These are phyloP conservation scores for Angomonas ambiguus DNA, from an alignment of 208 protist species.

Conservation along the genomic window DNA sequence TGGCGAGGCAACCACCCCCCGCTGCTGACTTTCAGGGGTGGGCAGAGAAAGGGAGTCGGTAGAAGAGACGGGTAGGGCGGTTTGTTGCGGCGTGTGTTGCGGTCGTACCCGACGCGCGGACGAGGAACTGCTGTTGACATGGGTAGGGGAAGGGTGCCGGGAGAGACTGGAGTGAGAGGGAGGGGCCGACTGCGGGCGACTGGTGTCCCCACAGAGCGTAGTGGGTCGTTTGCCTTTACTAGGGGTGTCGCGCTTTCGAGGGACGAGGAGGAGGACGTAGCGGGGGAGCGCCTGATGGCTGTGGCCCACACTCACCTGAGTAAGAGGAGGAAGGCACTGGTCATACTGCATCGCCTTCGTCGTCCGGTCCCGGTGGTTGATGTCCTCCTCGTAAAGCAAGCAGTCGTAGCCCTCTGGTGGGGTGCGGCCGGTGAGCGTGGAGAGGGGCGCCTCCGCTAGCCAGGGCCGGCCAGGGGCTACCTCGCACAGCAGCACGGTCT, in stretches of 20 bases:
- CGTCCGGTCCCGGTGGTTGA: constrained; percentile 1
- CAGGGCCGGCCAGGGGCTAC: constrained; percentile 41
- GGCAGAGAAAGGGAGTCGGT: neutral
- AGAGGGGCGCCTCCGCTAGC: constrained; percentile 26
- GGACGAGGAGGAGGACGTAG: constrained; percentile 48
- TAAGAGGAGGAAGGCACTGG: neutral
- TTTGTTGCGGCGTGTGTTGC: neutral
- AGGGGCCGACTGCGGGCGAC: neutral
- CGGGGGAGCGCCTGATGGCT: constrained; percentile 69
- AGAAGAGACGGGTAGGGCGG: neutral
- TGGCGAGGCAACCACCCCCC: neutral
- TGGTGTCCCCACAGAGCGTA: neutral
- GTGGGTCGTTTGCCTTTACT: neutral
- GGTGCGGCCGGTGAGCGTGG: neutral
- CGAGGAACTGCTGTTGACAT: neutral
- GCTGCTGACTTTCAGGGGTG: neutral
- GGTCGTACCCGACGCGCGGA: neutral
- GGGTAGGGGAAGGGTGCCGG: neutral
- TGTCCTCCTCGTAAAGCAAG: constrained; percentile 24
- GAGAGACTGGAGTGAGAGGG: neutral
- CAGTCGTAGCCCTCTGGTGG: constrained; percentile 34
- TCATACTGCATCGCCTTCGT: constrained; percentile 6
- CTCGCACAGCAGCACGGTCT: constrained; percentile 69
- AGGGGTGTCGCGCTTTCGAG: neutral
- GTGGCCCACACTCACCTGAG: constrained; percentile 34